Percentiles rank a stretch among this genome's conserved stretches.
phyloP scores from a whole-genome alignment of 257 asterid species.

The Petrea volubilis region DNA sequence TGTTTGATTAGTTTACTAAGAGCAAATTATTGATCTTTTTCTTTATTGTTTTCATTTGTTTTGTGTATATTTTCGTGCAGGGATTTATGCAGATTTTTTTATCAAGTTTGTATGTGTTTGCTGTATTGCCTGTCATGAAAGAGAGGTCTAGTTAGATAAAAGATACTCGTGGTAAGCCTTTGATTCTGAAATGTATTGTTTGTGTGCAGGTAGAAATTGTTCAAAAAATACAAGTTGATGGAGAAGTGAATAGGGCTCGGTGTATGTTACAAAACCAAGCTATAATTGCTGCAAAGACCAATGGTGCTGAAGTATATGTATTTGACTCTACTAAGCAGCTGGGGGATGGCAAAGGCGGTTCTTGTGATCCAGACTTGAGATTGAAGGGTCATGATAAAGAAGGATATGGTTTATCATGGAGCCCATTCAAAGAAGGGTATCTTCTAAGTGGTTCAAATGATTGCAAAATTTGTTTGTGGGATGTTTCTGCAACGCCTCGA shows the following conservation, averaged over 20 bases:
- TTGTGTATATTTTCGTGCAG: background rate
- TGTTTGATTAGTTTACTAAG: constrained; percentile 9
- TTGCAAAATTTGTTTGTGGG: constrained; percentile 87
- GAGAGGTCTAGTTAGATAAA: background rate
- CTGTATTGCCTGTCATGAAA: background rate
- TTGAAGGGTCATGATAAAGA: constrained; percentile 84
- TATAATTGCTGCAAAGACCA: constrained; percentile 86
- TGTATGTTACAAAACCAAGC: constrained; percentile 75
- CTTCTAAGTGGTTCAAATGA: constrained; percentile 92
- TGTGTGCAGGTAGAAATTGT: constrained; percentile 70
- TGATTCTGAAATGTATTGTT: constrained; percentile 10
- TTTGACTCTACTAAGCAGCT: constrained; percentile 65
- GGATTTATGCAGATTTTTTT: background rate
- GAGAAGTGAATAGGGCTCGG: constrained; percentile 92
- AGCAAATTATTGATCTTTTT: background rate
- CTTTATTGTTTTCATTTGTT: too few relatives aligned
- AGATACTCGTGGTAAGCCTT: background rate
- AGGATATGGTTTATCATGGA: constrained; percentile 97
- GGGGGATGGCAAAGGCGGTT: constrained; percentile 34
- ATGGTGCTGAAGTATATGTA: constrained; percentile 66
- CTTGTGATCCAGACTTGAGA: constrained; percentile 77
- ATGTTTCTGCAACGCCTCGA: constrained; percentile 65
- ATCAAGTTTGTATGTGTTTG: background rate
- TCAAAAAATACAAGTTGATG: constrained; percentile 78
- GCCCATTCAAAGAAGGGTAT: constrained; percentile 72